These are phyloP conservation scores for Hortaea sp. DNA, from an alignment of 2,329 filamentous ascomycete genomes.

Conservation along the genomic window DNA sequence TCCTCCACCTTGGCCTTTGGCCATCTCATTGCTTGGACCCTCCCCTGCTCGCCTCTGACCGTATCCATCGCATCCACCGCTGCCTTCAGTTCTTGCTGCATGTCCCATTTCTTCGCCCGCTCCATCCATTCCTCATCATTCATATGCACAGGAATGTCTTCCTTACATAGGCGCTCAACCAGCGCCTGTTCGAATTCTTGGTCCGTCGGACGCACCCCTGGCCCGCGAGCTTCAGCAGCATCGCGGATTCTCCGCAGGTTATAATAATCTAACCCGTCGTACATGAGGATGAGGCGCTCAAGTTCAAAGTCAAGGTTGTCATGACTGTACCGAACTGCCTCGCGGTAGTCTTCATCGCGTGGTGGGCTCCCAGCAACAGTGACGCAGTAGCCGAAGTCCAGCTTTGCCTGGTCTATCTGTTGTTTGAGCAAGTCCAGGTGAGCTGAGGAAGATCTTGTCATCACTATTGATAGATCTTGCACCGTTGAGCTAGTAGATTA, in stretches of 20 bases:
- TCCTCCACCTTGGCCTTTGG: too few relatives aligned
- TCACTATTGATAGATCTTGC: not conserved
- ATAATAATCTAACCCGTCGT: not conserved
- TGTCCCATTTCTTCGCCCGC: not conserved
- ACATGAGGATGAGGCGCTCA: not conserved
- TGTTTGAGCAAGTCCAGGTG: slow-evolving; percentile 1
- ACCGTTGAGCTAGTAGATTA: not conserved
- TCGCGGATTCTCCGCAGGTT: not conserved
- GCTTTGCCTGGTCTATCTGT: not conserved
- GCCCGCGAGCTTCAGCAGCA: not conserved
- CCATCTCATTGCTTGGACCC: not conserved
- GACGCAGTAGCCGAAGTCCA: not conserved
- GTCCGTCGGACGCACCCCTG: not conserved
- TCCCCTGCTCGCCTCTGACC: not conserved
- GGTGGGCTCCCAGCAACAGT: not conserved
- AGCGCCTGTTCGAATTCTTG: not conserved
- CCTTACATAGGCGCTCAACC: not conserved
- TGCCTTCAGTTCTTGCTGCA: not conserved
- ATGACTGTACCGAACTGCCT: slow-evolving; percentile 1
- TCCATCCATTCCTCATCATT: not conserved
- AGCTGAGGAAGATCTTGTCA: not conserved
- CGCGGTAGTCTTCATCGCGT: not conserved
- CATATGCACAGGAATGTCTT: not conserved
- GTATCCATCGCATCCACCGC: not conserved
- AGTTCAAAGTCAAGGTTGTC: not conserved